These are phyloP conservation scores for Leishmania guyanensis DNA, from an alignment of 208 protist species.

Conservation along the genomic window DNA sequence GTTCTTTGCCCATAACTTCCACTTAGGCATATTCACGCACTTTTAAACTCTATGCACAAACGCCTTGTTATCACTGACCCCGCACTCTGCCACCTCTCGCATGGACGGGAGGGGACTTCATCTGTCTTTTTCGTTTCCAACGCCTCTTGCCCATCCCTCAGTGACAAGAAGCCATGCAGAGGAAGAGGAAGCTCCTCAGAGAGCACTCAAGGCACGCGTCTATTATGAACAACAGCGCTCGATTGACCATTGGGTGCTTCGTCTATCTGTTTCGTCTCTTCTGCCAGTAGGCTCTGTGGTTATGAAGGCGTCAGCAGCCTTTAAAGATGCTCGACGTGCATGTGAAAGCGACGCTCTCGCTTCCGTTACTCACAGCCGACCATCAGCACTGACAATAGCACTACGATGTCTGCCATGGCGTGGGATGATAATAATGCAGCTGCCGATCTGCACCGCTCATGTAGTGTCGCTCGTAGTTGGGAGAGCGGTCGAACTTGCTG, in stretches of 20 bases:
- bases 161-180: neutral
- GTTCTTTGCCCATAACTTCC: neutral
- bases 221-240: neutral
- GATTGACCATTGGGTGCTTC: neutral
- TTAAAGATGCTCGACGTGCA: neutral
- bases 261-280: neutral
- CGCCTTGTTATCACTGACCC: neutral
- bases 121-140: neutral
- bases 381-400: neutral
- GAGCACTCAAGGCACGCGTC: neutral
- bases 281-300: neutral
- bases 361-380: neutral
- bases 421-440: slow-evolving; percentile 3
- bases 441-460: slow-evolving; percentile 7
- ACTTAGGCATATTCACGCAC: neutral
- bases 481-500: slow-evolving; percentile 20
- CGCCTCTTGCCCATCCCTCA: neutral
- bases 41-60: neutral
- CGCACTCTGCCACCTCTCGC: neutral
- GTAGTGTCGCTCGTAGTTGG: slow-evolving; percentile 24
- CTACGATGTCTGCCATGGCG: slow-evolving; percentile 26
- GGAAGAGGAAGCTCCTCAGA: neutral
- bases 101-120: neutral
- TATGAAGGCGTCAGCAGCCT: neutral
- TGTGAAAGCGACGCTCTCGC: neutral